phyloP scores from a whole-genome alignment of 441 rosid species.

The Jatropha multifida region DNA sequence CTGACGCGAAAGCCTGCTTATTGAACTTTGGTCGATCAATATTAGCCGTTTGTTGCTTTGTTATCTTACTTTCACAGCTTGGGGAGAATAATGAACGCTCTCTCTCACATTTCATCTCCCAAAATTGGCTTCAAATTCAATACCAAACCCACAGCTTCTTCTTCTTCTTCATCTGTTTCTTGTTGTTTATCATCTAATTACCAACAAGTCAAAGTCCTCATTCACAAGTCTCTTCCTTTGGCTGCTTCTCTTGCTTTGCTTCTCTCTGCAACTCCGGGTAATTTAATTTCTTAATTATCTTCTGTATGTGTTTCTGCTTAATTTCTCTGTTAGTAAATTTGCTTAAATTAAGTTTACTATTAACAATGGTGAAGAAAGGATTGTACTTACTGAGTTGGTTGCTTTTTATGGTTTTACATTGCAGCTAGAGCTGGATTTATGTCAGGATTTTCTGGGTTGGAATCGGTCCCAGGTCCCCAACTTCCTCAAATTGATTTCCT shows the following conservation, averaged over 20 bases:
- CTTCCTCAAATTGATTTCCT: conserved; percentile 80
- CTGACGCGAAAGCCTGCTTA: conserved; percentile 13
- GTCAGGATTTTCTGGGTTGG: conserved; percentile 78
- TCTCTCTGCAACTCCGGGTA: conserved; percentile 65
- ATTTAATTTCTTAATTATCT: background rate
- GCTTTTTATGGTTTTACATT: conserved; percentile 9
- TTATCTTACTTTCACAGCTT: background rate
- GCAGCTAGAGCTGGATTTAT: conserved; percentile 78
- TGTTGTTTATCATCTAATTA: conserved; percentile 16
- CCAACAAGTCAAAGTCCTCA: conserved; percentile 14
- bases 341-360: too few relatives aligned
- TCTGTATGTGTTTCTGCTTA: too few relatives aligned
- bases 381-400: too few relatives aligned
- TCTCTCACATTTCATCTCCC: conserved; percentile 20
- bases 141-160: conserved; percentile 21
- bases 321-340: too few relatives aligned
- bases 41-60: conserved; percentile 28
- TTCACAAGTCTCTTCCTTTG: conserved; percentile 53
- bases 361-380: too few relatives aligned
- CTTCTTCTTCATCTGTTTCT: too few relatives aligned
- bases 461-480: conserved; percentile 82
- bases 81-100: conserved; percentile 14
- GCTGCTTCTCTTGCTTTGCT: conserved; percentile 70
- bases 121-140: conserved; percentile 14
- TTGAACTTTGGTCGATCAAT: conserved; percentile 13